Evolutionary conservation across 2,329 filamentous ascomycete species (phyloP).

Genomic region (Cryphonectria radicalis): DNA sequence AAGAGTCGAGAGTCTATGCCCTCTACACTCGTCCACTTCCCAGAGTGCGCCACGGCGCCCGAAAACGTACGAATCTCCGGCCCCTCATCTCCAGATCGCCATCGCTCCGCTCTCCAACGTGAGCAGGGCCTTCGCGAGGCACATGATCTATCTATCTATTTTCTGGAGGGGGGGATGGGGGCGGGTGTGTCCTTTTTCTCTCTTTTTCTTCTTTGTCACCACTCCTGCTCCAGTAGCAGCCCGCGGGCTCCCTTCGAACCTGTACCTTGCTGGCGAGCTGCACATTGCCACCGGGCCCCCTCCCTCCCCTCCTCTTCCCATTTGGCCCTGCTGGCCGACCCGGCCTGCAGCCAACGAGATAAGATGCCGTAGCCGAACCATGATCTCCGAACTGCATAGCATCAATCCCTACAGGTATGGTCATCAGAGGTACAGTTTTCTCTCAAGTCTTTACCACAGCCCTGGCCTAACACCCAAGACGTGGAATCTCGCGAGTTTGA

Average conservation of each 20-base stretch:
- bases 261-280: background rate
- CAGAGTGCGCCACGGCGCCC: background rate
- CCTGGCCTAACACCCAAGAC: background rate
- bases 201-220: background rate
- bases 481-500: background rate
- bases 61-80: constrained; percentile 1
- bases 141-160: background rate
- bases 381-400: background rate
- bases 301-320: background rate
- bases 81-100: constrained; percentile 1
- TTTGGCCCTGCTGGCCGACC: background rate
- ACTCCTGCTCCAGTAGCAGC: background rate
- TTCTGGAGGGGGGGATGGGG: too few relatives aligned
- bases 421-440: background rate
- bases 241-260: background rate
- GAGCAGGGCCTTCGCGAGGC: background rate
- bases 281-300: background rate
- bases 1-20: background rate
- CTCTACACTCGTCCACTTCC: background rate
- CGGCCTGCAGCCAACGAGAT: constrained; percentile 6
- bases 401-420: background rate
- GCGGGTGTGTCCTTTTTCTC: background rate
- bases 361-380: constrained; percentile 10
- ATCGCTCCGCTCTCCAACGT: background rate
- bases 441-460: background rate